These are phyloP conservation scores for Nannochloropsis gaditana DNA, from an alignment of 108 stramenopile genomes.

Conservation along the genomic window DNA sequence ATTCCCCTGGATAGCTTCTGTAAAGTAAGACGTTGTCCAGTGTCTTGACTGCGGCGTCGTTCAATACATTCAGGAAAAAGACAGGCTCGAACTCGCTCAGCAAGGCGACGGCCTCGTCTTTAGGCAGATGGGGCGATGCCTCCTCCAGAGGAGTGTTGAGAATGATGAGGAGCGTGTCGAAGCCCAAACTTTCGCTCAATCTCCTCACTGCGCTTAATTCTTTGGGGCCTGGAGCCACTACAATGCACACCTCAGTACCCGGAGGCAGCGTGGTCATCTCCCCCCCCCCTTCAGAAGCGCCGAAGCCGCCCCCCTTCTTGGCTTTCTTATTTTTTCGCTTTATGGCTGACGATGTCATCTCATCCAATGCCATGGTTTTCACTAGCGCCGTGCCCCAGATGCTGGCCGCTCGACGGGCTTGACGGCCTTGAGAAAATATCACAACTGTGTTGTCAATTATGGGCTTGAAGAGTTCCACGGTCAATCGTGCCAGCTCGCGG, in stretches of 20 bases:
- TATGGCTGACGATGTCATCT: not conserved
- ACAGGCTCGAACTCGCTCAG: not conserved
- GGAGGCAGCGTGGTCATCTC: not conserved
- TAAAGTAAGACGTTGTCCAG: conserved; percentile 17
- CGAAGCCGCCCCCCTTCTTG: not conserved
- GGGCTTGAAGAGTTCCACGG: not conserved
- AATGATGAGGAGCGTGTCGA: not conserved
- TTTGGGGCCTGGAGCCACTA: not conserved
- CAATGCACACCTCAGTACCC: conserved; percentile 5
- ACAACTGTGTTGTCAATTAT: conserved; percentile 13
- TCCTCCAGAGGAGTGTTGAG: not conserved
- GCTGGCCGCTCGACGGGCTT: not conserved
- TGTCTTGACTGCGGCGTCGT: not conserved
- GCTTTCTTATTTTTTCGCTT: not conserved
- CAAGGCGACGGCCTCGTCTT: not conserved
- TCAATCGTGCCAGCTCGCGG: not conserved
- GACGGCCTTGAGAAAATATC: not conserved
- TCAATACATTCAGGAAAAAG: not conserved
- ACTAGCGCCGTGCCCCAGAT: conserved; percentile 12
- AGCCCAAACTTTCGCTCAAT: not conserved
- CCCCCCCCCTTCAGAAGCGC: not conserved
- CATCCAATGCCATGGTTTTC: not conserved
- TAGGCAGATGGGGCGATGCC: not conserved
- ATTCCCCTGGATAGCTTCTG: not conserved
- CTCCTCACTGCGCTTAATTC: not conserved